Conservation (phyloP, 768 basidiomycete genomes). For the Pisolithus orientalis region DNA sequence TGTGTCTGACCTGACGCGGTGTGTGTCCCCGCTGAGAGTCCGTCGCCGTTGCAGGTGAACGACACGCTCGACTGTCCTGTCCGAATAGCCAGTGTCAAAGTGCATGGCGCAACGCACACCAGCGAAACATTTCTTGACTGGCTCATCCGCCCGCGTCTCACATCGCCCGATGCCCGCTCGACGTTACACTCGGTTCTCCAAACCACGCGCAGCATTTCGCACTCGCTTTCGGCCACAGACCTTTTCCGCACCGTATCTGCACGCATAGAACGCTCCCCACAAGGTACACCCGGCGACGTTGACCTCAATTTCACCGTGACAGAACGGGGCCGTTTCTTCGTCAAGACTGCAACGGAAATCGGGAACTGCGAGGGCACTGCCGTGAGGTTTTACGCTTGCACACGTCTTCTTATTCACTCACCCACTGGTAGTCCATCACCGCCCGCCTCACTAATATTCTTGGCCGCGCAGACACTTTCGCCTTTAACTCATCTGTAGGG, state of each 20-base stretch:
- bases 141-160: constrained; percentile 63
- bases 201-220: constrained; percentile 60
- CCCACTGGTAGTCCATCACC: constrained; percentile 54
- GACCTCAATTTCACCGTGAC: constrained; percentile 75
- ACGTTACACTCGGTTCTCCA: constrained; percentile 64
- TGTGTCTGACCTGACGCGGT: neutral
- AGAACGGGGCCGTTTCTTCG: constrained; percentile 69
- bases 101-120: constrained; percentile 72
- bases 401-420: neutral
- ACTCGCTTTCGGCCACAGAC: constrained; percentile 64
- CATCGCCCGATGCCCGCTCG: constrained; percentile 8
- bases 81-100: constrained; percentile 68
- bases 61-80: constrained; percentile 59
- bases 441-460: constrained; percentile 83
- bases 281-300: constrained; percentile 56
- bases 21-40: neutral
- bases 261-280: constrained; percentile 49
- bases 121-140: constrained; percentile 76
- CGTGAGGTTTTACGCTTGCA: constrained; percentile 41
- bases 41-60: neutral
- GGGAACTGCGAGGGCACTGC: constrained; percentile 92
- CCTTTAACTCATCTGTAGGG: constrained; percentile 76
- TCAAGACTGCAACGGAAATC: constrained; percentile 84
- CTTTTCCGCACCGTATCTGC: constrained; percentile 68
- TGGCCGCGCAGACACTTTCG: constrained; percentile 85